A percentile compares a stretch with the other conserved stretches of the same genome.
phyloP scores from a whole-genome alignment of 208 protist species.

The Wallacemonas sp. region DNA sequence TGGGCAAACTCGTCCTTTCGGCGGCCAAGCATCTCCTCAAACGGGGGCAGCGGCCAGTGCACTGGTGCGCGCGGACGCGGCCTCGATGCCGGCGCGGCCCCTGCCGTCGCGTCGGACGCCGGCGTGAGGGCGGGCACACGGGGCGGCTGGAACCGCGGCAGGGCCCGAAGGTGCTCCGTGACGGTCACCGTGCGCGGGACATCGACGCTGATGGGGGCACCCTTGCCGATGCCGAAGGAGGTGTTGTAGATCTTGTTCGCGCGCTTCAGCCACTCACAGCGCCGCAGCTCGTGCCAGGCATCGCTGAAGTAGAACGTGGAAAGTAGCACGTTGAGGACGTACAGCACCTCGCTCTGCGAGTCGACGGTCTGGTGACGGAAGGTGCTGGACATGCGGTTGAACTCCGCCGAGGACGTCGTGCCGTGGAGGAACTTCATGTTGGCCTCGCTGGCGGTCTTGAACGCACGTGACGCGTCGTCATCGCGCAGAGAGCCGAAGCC shows the following conservation, averaged over 20 bases:
- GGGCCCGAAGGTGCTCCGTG: slow-evolving; percentile 26
- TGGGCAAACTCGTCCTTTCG: slow-evolving; percentile 28
- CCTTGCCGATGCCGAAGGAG: slow-evolving; percentile 51
- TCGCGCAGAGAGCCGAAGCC: slow-evolving; percentile 30
- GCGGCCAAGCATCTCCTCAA: slow-evolving; percentile 38
- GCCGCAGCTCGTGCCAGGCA: slow-evolving; percentile 53
- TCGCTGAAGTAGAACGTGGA: slow-evolving; percentile 82
- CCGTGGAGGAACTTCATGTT: slow-evolving; percentile 24
- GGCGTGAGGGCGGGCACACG: not conserved
- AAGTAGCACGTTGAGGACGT: slow-evolving; percentile 76
- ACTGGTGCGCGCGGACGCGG: slow-evolving; percentile 2
- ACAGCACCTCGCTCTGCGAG: slow-evolving; percentile 85
- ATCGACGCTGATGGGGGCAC: slow-evolving; percentile 30
- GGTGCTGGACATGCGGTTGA: not conserved
- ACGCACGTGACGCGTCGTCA: slow-evolving; percentile 15
- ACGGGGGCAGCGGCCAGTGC: slow-evolving; percentile 26
- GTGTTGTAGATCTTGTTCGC: slow-evolving; percentile 60
- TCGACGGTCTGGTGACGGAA: slow-evolving; percentile 48
- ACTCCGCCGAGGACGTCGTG: not conserved
- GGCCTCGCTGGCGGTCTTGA: slow-evolving; percentile 22
- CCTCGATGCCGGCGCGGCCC: no score
- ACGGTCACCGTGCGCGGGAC: slow-evolving; percentile 33
- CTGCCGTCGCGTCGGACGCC: not conserved
- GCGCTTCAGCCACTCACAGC: slow-evolving; percentile 53
- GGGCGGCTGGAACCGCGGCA: slow-evolving; percentile 42